These are phyloP conservation scores for Dryas alaskensis DNA, from an alignment of 306 rosid genomes.

Conservation along the genomic window DNA sequence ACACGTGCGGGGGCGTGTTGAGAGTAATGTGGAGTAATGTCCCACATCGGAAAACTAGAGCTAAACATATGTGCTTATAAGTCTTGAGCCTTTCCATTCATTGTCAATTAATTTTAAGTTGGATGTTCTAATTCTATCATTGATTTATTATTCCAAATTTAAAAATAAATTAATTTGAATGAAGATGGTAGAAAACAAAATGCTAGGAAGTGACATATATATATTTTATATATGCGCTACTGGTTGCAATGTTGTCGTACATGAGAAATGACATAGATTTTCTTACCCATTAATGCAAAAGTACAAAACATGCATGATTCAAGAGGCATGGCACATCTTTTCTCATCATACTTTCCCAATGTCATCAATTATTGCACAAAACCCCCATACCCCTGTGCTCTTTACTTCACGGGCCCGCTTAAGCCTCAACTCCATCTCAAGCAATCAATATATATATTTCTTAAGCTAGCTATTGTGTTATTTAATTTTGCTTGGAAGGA, in stretches of 20 bases:
- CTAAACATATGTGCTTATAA: no score
- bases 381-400: conserved; percentile 23
- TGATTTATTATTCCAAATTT: no score
- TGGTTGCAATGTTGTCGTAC: conserved; percentile 20
- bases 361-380: conserved; percentile 37
- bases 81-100: no score
- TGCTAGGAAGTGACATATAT: no score
- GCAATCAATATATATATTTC: no score
- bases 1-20: no score
- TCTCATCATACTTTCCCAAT: conserved; percentile 14
- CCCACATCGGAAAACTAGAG: no score
- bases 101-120: no score
- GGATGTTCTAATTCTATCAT: no score
- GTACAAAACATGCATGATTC: not conserved
- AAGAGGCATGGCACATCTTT: not conserved
- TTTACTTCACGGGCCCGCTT: conserved; percentile 20
- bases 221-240: not conserved
- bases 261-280: not conserved
- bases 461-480: not conserved
- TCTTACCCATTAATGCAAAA: conserved; percentile 4
- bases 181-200: not conserved
- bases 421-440: not conserved
- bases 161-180: not conserved
- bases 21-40: no score
- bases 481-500: not conserved